Evolutionary conservation across 108 stramenopile species (phyloP), one percentile per base, ranked within the genome.

Genomic region (Stephanodiscus minutulus): DNA sequence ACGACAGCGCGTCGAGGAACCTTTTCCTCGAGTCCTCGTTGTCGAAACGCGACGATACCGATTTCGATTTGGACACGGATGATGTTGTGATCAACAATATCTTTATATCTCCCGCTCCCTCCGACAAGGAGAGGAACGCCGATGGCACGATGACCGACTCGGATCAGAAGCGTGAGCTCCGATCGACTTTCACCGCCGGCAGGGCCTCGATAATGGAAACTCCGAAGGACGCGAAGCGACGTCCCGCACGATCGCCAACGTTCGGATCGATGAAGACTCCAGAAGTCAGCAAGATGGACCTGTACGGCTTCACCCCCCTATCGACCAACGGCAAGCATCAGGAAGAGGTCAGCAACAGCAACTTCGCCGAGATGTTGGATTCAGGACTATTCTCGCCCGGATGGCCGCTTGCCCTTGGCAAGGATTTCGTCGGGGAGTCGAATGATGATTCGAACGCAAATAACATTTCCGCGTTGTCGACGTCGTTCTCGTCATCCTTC

Each of bases 261-360:
- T 64, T 55, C 24, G 50, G 58, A 36, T 36, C 71, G 9, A 55
- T 73, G 33, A 80, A 73, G 12, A 80, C 78, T 27, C 72, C 72
- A 0, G 79, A 68, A 31, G 63, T 47, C 47, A 50, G 36, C 44
- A 52, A 44, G 24, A 27, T 71, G n/a, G 70, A 68, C 28, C 52
- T 72, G 56, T 43, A 54, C 9, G 79, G 79, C 13, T 80, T 64
- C 36, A 80, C 79, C 24, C 79, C 79, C 13, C 62, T 80, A 5
- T 70, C 79, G 9, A 57, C 61, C 29, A 70, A 60, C 57, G 66
- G 27, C 67, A 65, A 43, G 31, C 37, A 59, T 48, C 55, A 15
- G 8, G 43, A 46, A 5, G 41, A 41, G 20, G 59, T 31, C 13
- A 57, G 49, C 27, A 37, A 27, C 33, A 46, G 58, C 24, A 57